These are phyloP conservation scores for Globisporangium canariense DNA, from an alignment of 352 stramenopile species.

Conservation along the genomic window DNA sequence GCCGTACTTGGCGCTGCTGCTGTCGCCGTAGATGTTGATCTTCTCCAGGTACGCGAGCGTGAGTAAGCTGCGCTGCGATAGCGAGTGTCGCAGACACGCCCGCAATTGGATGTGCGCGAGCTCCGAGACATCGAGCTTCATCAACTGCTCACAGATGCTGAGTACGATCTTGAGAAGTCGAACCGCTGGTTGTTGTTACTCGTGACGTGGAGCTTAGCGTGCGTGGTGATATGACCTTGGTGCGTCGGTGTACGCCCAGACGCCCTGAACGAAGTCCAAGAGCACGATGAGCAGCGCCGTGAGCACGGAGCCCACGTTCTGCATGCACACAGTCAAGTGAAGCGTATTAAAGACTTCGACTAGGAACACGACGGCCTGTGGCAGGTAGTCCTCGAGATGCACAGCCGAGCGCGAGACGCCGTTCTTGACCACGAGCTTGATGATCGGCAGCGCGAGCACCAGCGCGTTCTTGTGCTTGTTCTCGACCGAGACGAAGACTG, in stretches of 20 bases:
- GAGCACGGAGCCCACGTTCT: constrained; percentile 21
- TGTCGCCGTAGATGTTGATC: constrained; percentile 5
- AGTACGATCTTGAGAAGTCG: constrained; percentile 2
- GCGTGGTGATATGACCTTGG: constrained; percentile 1
- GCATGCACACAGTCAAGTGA: constrained; percentile 38
- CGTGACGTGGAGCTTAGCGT: not conserved
- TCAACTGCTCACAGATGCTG: not conserved
- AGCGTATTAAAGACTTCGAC: constrained; percentile 42
- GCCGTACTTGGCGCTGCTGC: constrained; percentile 1
- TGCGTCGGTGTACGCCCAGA: constrained; percentile 20
- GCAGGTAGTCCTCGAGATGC: constrained; percentile 32
- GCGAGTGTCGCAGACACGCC: not conserved
- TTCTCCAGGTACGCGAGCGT: not conserved
- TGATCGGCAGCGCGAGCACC: constrained; percentile 13
- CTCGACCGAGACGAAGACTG: constrained; percentile 17
- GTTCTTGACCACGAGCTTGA: constrained; percentile 29
- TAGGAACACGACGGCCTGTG: constrained; percentile 33
- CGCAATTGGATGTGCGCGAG: constrained; percentile 3
- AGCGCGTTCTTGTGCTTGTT: constrained; percentile 8
- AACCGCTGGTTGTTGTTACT: not conserved
- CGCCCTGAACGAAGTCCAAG: constrained; percentile 33
- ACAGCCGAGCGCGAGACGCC: constrained; percentile 18
- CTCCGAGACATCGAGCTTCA: constrained; percentile 2
- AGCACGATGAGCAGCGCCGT: constrained; percentile 30
- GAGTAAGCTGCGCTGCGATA: not conserved